Evolutionary conservation across 148 eudicot species (phyloP).

Genomic region (Dianthus caryophyllus): DNA sequence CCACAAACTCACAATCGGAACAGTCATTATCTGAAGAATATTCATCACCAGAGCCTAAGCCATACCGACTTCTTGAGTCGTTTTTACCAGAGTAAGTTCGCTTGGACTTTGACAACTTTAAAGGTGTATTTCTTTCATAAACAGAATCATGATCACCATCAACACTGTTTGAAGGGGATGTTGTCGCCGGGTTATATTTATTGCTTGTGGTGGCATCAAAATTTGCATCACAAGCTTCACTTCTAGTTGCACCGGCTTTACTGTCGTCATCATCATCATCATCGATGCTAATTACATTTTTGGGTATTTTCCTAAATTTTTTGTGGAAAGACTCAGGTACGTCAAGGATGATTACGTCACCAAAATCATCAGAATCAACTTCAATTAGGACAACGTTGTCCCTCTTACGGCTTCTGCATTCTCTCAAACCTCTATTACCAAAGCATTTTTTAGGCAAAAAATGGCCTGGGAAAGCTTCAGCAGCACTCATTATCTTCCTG

Average conservation of each 20-base stretch:
- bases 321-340: slow-evolving; percentile 48
- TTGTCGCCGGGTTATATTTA: slow-evolving; percentile 26
- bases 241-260: slow-evolving; percentile 14
- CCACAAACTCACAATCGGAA: slow-evolving; percentile 69
- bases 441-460: slow-evolving; percentile 35
- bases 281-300: slow-evolving; percentile 55
- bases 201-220: slow-evolving; percentile 34
- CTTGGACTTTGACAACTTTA: slow-evolving; percentile 68
- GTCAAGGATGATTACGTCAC: slow-evolving; percentile 57
- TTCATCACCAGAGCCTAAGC: slow-evolving; percentile 41
- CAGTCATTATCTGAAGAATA: slow-evolving; percentile 49
- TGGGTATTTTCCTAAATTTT: slow-evolving; percentile 30
- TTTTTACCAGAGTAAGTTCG: slow-evolving; percentile 68
- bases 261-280: slow-evolving; percentile 65
- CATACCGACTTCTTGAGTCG: slow-evolving; percentile 40
- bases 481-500: slow-evolving; percentile 42
- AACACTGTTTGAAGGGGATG: slow-evolving; percentile 13
- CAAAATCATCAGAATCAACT: slow-evolving; percentile 53
- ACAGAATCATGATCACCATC: slow-evolving; percentile 33
- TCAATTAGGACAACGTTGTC: slow-evolving; percentile 67
- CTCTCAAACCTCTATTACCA: slow-evolving; percentile 37
- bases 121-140: slow-evolving; percentile 44
- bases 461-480: slow-evolving; percentile 29
- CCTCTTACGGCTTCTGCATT: slow-evolving; percentile 38
- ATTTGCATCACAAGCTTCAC: slow-evolving; percentile 21